Percentiles rank a stretch among this genome's conserved stretches.
phyloP scores from a whole-genome alignment of 305 asterid genomes.

The Solanum hybrid region DNA sequence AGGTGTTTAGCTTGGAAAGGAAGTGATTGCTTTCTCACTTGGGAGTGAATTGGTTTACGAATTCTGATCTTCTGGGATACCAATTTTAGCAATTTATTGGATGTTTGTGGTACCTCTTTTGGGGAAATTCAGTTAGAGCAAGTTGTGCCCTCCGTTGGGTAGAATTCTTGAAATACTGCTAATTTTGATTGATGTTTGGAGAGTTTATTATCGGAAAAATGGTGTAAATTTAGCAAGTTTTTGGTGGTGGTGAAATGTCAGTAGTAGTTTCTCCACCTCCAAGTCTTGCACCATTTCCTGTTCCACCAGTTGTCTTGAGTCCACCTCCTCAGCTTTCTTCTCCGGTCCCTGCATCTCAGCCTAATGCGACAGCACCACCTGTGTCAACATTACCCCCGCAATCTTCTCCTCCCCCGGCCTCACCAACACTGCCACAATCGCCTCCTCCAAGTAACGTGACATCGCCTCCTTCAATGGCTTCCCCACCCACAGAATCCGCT shows the following conservation, averaged over 20 bases:
- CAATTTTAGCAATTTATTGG: not conserved
- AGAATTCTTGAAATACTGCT: slow-evolving; percentile 10
- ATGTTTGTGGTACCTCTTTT: not conserved
- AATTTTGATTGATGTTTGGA: not conserved
- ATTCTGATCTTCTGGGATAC: not conserved
- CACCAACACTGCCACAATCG: not conserved
- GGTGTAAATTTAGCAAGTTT: slow-evolving; percentile 21
- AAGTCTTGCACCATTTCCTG: slow-evolving; percentile 25
- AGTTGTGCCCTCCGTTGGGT: not conserved
- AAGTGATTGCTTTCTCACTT: not conserved
- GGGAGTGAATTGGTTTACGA: slow-evolving; percentile 2
- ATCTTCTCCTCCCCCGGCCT: slow-evolving; percentile 9
- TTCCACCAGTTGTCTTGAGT: slow-evolving; percentile 22
- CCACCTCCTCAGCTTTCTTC: slow-evolving; percentile 18
- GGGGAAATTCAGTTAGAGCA: not conserved
- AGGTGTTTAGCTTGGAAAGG: slow-evolving; percentile 1
- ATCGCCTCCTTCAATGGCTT: not conserved
- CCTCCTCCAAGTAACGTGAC: not conserved
- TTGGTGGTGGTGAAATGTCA: slow-evolving; percentile 41
- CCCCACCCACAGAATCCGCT: slow-evolving; percentile 1
- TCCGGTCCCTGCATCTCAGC: slow-evolving; percentile 9
- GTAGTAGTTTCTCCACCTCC: slow-evolving; percentile 56
- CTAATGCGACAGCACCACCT: slow-evolving; percentile 10
- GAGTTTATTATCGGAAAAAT: slow-evolving; percentile 6
- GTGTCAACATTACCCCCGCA: slow-evolving; percentile 17